Percentiles rank a stretch among this genome's conserved stretches.
Evolutionary conservation across 2,329 filamentous ascomycete genomes (phyloP).

Genomic region (Aquanectria penicillioides): DNA sequence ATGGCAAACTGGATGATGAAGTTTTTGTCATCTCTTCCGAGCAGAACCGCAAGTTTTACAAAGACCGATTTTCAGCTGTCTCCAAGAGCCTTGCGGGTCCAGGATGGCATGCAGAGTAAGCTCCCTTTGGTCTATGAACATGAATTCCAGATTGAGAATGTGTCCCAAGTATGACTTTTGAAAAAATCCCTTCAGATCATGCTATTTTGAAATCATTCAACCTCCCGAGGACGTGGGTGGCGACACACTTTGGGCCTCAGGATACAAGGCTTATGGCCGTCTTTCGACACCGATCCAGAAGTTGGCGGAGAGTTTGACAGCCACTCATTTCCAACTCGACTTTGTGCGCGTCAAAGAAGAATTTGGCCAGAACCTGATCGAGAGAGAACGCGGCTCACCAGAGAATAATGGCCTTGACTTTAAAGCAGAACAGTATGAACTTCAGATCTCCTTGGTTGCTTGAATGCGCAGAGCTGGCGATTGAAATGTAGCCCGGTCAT

Average conservation of each 20-base stretch:
- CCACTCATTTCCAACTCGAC: slow-evolving; percentile 13
- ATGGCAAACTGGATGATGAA: slow-evolving; percentile 25
- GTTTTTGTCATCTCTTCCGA: slow-evolving; percentile 25
- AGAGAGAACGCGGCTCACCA: slow-evolving; percentile 16
- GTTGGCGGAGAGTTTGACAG: slow-evolving; percentile 19
- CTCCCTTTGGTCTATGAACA: background rate
- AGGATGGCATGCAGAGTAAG: slow-evolving; percentile 28
- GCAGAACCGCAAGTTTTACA: slow-evolving; percentile 26
- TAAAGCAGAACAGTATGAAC: slow-evolving; percentile 16
- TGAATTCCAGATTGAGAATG: background rate
- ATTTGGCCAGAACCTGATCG: slow-evolving; percentile 16
- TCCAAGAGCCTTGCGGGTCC: slow-evolving; percentile 21
- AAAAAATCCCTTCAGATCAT: slow-evolving; percentile 22
- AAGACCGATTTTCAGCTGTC: slow-evolving; percentile 16
- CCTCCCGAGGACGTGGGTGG: slow-evolving; percentile 23
- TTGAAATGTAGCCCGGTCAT: slow-evolving; percentile 10
- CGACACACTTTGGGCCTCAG: slow-evolving; percentile 24
- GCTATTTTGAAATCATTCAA: slow-evolving; percentile 22
- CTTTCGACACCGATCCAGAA: slow-evolving; percentile 20
- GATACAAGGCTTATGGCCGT: slow-evolving; percentile 23
- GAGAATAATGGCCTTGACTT: slow-evolving; percentile 25
- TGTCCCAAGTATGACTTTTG: slow-evolving; percentile 15
- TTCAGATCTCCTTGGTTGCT: background rate
- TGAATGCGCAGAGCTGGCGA: background rate
- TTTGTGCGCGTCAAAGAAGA: slow-evolving; percentile 14